A percentile compares a stretch with the other conserved stretches of the same genome.
phyloP scores from a whole-genome alignment of 2,329 filamentous ascomycete species.

The Ceratocystis variospora region DNA sequence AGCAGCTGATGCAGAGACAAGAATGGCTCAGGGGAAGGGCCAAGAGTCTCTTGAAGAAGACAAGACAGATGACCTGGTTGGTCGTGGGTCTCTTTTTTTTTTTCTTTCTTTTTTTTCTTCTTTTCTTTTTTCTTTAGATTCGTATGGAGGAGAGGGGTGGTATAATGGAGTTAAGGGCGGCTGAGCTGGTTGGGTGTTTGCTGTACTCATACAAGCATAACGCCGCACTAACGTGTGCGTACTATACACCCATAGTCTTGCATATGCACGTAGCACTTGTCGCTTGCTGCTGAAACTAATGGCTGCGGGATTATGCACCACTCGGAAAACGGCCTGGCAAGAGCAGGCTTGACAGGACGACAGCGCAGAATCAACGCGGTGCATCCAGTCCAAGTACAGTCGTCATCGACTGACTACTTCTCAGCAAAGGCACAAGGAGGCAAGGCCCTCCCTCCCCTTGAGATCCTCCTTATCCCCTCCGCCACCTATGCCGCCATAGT shows the following conservation, averaged over 20 bases:
- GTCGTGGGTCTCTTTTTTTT: too few relatives aligned
- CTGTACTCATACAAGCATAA: background rate
- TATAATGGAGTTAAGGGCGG: background rate
- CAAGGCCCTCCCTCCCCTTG: background rate
- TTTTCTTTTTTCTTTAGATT: too few relatives aligned
- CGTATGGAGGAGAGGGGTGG: background rate
- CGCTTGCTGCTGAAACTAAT: conserved; percentile 1
- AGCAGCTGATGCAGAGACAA: conserved; percentile 3
- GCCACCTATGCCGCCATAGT: background rate
- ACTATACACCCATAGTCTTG: background rate
- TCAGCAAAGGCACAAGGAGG: background rate
- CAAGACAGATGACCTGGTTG: background rate
- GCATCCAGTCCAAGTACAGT: background rate
- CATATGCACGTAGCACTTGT: background rate
- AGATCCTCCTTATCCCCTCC: background rate
- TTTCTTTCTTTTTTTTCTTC: too few relatives aligned
- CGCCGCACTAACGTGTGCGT: too few relatives aligned
- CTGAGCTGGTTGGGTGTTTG: too few relatives aligned
- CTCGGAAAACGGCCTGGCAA: background rate
- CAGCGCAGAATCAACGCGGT: background rate
- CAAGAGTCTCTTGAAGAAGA: background rate
- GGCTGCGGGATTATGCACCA: background rate
- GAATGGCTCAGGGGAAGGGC: background rate
- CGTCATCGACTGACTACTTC: too few relatives aligned
- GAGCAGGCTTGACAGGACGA: background rate